These are phyloP conservation scores for Monosporozyma siamensis DNA, from an alignment of 805 yeast genomes.

Conservation along the genomic window DNA sequence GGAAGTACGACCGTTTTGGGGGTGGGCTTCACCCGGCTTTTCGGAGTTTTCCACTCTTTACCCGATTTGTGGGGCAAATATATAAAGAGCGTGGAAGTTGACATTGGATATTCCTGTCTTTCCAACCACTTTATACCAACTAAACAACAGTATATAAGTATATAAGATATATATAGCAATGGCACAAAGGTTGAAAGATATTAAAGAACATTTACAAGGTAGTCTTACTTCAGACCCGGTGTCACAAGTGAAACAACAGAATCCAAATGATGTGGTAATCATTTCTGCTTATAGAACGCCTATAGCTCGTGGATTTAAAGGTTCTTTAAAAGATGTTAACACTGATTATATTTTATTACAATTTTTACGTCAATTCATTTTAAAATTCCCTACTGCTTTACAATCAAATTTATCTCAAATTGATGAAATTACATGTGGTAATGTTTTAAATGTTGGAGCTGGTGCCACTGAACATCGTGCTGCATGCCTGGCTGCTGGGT, in stretches of 20 bases:
- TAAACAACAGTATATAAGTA: neutral
- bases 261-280: constrained; percentile 83
- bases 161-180: constrained; percentile 6
- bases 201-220: constrained; percentile 22
- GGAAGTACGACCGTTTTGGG: too few relatives aligned
- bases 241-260: constrained; percentile 30
- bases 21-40: too few relatives aligned
- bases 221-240: constrained; percentile 2
- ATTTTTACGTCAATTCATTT: constrained; percentile 54
- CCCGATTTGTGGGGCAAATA: neutral
- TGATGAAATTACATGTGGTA: constrained; percentile 84
- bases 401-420: constrained; percentile 47
- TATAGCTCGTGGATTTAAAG: constrained; percentile 77
- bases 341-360: constrained; percentile 69
- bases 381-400: constrained; percentile 34
- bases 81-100: neutral
- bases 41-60: too few relatives aligned
- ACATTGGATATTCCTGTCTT: neutral
- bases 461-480: constrained; percentile 95
- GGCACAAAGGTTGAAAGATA: constrained; percentile 25
- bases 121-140: too few relatives aligned
- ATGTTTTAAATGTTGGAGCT: constrained; percentile 85
- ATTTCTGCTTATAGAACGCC: constrained; percentile 90
- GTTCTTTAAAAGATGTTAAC: constrained; percentile 71
- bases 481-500: constrained; percentile 83